A percentile compares a stretch with the other conserved stretches of the same genome.
Evolutionary conservation across 306 rosid genomes (phyloP).

Genomic region (Trichosanthes truncata): DNA sequence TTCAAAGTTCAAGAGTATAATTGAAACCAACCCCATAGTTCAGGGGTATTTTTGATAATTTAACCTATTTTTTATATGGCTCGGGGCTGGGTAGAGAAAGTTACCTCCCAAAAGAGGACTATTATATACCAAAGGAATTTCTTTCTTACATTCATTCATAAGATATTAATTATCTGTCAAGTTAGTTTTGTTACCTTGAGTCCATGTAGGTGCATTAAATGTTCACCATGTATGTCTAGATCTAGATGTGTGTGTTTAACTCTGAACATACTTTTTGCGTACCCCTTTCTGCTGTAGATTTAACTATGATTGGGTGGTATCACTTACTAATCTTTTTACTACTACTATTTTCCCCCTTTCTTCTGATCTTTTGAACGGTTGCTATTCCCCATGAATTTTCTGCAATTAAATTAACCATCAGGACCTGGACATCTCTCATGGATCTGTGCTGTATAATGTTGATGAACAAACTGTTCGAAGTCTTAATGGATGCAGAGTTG

Average conservation of each 20-base stretch:
- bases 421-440: constrained; percentile 82
- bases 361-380: background rate
- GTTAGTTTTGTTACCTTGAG: background rate
- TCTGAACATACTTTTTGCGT: background rate
- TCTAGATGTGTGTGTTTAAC: background rate
- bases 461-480: constrained; percentile 92
- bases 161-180: background rate
- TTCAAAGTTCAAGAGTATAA: no score
- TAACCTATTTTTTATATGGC: background rate
- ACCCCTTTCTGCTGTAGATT: background rate
- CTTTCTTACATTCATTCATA: background rate
- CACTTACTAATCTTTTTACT: background rate
- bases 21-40: no score
- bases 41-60: no score
- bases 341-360: background rate
- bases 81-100: background rate
- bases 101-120: background rate
- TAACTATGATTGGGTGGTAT: background rate
- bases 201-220: background rate
- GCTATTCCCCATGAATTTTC: background rate
- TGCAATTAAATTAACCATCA: constrained; percentile 20
- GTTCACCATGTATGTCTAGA: background rate
- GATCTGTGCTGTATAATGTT: constrained; percentile 55
- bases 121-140: background rate
- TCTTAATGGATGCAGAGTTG: constrained; percentile 96